Evolutionary conservation across 257 asterid genomes (phyloP), one percentile per base, ranked within the genome.

Genomic region (Fraxinus anomala): DNA sequence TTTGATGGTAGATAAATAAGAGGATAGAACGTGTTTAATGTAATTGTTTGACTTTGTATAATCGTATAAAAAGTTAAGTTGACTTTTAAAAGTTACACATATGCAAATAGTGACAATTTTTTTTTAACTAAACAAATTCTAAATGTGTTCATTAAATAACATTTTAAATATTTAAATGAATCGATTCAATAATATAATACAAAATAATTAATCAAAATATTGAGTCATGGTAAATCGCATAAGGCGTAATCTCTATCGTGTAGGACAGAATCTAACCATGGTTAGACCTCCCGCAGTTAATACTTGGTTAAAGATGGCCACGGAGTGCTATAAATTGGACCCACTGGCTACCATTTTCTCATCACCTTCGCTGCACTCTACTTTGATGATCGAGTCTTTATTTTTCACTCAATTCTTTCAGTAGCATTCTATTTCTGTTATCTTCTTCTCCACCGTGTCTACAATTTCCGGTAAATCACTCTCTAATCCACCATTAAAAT

Each of bases 271-370:
- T 16, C 67, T 73, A 82, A 86, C 87, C 82, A 76, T 31, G 78
- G 88, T 88, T 84, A 75, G 0, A 1, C 12, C 16, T 73, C 21
- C 17, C 31, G 36, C 19, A 54, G 66, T 72, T 49, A 39, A 40
- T 8, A 16, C 76, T 6, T 36, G 80, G 86, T 81, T 70, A 82
- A 78, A 66, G 30, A 74, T 23, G 19, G 10, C 13, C 74, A 4
- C 76, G 5, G 12, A 6, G 21, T 59, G 56, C 82, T 89, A 85
- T 89, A 89, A 85, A 87, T 86, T 59, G 71, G 70, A 65, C 68
- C 80, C 73, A 17, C 39, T 40, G 49, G 49, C 77, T 49, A 24
- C 31, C 61, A 36, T 56, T 83, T 30, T 47, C 47, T 78, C 87
- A 76, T 63, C 87, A 76, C 73, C 78, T 73, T 79, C 78, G 1